phyloP scores from a whole-genome alignment of 177 flowering plant species.

The Vitis hybrid region DNA sequence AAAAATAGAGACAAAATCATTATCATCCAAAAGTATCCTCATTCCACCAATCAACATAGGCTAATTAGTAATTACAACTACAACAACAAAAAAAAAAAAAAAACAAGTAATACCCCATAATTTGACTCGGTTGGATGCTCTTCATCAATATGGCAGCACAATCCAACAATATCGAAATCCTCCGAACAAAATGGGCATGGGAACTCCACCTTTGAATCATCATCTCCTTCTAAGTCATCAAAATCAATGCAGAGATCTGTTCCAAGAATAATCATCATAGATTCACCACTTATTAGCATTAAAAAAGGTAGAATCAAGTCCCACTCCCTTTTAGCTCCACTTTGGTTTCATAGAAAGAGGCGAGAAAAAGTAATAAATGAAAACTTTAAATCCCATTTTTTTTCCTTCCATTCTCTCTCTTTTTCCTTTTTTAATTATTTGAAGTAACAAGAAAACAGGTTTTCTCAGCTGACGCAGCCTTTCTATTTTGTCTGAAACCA shows the following conservation, averaged over 20 bases:
- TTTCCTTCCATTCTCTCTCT: too few species aligned
- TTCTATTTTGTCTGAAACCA: too few species aligned
- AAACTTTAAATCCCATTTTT: too few species aligned
- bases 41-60: not conserved
- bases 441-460: too few species aligned
- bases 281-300: constrained; percentile 4
- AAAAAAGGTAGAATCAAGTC: not conserved
- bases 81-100: not conserved
- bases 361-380: too few species aligned
- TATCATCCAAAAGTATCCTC: not conserved
- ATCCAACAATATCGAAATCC: constrained; percentile 35
- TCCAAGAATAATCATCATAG: not conserved
- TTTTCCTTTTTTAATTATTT: too few species aligned
- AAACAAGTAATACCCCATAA: constrained; percentile 20
- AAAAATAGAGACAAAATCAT: not conserved
- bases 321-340: too few species aligned
- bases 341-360: too few species aligned
- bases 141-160: constrained; percentile 43
- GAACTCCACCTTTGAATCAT: constrained; percentile 26
- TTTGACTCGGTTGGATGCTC: constrained; percentile 31
- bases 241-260: constrained; percentile 28
- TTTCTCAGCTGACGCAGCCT: too few species aligned
- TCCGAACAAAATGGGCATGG: constrained; percentile 39
- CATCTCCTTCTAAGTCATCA: constrained; percentile 36
- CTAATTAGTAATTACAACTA: not conserved